Evolutionary conservation across 306 rosid genomes (phyloP), one percentile per base, ranked within the genome.

Genomic region (Alnus glutinosa): DNA sequence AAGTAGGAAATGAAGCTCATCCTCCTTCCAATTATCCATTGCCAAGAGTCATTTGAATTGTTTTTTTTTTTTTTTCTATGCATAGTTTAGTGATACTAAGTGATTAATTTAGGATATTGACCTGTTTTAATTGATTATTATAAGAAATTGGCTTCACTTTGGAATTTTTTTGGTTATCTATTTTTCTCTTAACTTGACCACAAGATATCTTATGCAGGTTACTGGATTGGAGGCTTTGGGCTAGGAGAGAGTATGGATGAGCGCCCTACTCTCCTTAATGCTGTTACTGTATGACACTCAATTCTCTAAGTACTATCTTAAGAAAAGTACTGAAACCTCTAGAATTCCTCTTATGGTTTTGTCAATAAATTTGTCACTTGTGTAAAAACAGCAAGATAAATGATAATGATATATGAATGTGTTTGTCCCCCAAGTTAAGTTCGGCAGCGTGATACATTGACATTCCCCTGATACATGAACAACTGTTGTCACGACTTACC

Each of bases 191-290:
- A 69, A 49, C 16, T 70, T 55, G 75, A 57, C 82, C 78, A 44
- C 72, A 55, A 78, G 63, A 70, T 64, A 79, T 72, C 75, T 75
- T 67, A n/a, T 82, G 81, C 49, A 92, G 98, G 98, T 78, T 95
- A 87, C 76, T 95, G 95, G 95, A 85, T 95, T 74, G 98, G 98
- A 83, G 97, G 97, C 62, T 93, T 95, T 90, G 97, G 98, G 80
- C 92, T 89, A 78, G 98, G 98, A 80, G 98, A 95, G 82, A 80
- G 90, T 85, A 89, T 89, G 75, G 88, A 90, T 78, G 98, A 91
- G 83, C 94, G 97, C 74, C 88, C 96, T 80, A 83, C 89, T 79
- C 92, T 93, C 76, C 89, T 92, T 66, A 83, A 80, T 73, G 87
- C 92, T 67, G 78, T 95, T 71, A 86, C 78, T 37, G 98, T 94